Evolutionary conservation across 257 asterid species (phyloP), one percentile per base, ranked within the genome.

Genomic region (Gardenia jasminoides): DNA sequence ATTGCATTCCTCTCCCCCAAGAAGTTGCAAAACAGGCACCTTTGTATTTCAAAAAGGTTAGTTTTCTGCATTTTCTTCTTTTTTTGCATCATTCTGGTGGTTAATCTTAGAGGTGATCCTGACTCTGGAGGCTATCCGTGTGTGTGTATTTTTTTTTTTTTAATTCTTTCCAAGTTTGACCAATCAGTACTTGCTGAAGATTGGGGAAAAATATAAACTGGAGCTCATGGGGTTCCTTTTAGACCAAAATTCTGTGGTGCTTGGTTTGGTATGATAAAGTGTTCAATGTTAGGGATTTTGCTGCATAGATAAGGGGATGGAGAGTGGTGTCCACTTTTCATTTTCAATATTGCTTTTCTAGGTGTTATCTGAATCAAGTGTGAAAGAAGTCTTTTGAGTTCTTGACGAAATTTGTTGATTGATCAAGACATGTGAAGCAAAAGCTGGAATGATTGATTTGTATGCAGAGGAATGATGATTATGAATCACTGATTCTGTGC

Each of bases 21-120:
- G 90, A 90, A 76, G 67, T 89, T 50, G 98, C 97, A 10, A 92
- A 91, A 84, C 97, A 93, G 88, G 99, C 93, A 52, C 98, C 99
- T 72, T 84, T 92, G 59, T 95, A 92, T 87, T 95, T 92, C 86
- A 95, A 96, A 90, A 93, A 96, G 99, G 99, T 93, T 76, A 84
- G 24, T 75, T 70, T 65, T 31, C 76, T 52, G 2, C 39, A 30
- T 50, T 24, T 50, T 30, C 41, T n/a, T 54, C 31, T 44, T 19
- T n/a, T 66, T 13, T 6, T 67, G 39, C 33, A 28, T 78, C 59
- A 11, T 54, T 28, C 33, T 66, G 33, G 10, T 67, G 30, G 46
- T 44, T 43, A 33, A 66, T 69, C 7, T 46, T 10, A 71, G 71
- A 41, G 33, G 64, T 36, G 41, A 36, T 36, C 41, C 41, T 36